Evolutionary conservation across 345 rosid species (phyloP).

Genomic region (Turritis glabra): DNA sequence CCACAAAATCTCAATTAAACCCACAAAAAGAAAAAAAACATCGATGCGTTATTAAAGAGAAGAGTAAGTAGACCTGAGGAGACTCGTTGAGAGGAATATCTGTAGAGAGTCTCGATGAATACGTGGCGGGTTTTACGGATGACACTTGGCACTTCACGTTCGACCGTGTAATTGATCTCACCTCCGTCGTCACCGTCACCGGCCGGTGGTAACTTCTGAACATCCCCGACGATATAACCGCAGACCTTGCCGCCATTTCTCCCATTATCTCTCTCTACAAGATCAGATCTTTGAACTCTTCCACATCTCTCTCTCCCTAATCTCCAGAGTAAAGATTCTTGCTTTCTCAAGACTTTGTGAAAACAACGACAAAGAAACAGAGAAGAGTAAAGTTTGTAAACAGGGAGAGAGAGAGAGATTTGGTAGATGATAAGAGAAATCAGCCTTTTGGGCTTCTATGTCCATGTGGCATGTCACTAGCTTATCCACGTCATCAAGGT

Average conservation of each 20-base stretch:
- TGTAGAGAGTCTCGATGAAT: slow-evolving; percentile 68
- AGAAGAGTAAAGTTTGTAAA: slow-evolving; percentile 12
- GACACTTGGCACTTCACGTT: slow-evolving; percentile 41
- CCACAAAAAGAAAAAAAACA: neutral
- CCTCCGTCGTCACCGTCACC: slow-evolving; percentile 21
- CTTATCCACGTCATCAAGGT: slow-evolving; percentile 8
- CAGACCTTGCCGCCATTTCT: slow-evolving; percentile 38
- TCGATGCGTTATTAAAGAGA: neutral
- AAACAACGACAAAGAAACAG: neutral
- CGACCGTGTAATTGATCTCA: slow-evolving; percentile 30
- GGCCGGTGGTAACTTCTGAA: slow-evolving; percentile 26
- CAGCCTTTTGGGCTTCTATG: neutral
- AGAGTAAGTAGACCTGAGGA: slow-evolving; percentile 64
- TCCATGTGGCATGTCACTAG: neutral
- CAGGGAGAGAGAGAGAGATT: neutral
- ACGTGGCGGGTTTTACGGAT: slow-evolving; percentile 52
- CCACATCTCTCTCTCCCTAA: slow-evolving; percentile 1
- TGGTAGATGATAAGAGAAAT: slow-evolving; percentile 36
- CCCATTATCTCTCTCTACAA: slow-evolving; percentile 24
- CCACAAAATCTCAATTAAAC: neutral
- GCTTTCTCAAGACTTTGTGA: neutral
- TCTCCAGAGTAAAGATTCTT: neutral
- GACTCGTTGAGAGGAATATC: slow-evolving; percentile 78
- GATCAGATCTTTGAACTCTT: neutral
- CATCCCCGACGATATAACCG: slow-evolving; percentile 39